Evolutionary conservation across 2,329 filamentous ascomycete species (phyloP).

Genomic region (Talaromyces amestolkiae): DNA sequence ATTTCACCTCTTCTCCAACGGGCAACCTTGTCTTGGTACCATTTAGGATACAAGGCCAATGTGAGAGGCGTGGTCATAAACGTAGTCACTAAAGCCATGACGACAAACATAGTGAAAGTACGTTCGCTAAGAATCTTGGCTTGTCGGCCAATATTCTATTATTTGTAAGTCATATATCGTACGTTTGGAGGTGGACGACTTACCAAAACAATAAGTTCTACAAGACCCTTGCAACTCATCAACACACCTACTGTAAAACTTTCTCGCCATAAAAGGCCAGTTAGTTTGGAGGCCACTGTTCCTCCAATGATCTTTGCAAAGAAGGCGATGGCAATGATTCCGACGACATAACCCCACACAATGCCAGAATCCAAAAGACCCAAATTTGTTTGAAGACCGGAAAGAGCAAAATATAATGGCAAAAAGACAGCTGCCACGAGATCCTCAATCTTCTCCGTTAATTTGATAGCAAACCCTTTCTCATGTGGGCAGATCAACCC

Average conservation of each 20-base stretch:
- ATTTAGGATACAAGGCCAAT: slow-evolving; percentile 69
- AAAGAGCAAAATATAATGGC: slow-evolving; percentile 90
- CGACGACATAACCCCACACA: slow-evolving; percentile 87
- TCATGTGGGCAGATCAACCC: slow-evolving; percentile 89
- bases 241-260: slow-evolving; percentile 81
- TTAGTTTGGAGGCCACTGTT: slow-evolving; percentile 70
- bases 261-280: slow-evolving; percentile 84
- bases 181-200: slow-evolving; percentile 31
- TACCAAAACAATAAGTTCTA: slow-evolving; percentile 91
- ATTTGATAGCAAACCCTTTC: slow-evolving; percentile 82
- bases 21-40: slow-evolving; percentile 71
- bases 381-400: slow-evolving; percentile 82
- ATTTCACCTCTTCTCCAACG: slow-evolving; percentile 81
- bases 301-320: slow-evolving; percentile 81
- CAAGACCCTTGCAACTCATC: slow-evolving; percentile 96
- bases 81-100: slow-evolving; percentile 87
- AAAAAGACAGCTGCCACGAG: slow-evolving; percentile 78
- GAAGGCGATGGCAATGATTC: slow-evolving; percentile 77
- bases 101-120: slow-evolving; percentile 91
- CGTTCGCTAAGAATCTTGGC: slow-evolving; percentile 75
- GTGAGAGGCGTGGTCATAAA: slow-evolving; percentile 79
- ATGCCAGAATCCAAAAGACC: slow-evolving; percentile 77
- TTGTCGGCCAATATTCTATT: slow-evolving; percentile 73
- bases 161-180: neutral
- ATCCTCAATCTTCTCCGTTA: slow-evolving; percentile 94